A percentile compares a stretch with the other conserved stretches of the same genome.
phyloP scores from a whole-genome alignment of 495 filamentous ascomycete species.

The Hypoxylon subgilvum region DNA sequence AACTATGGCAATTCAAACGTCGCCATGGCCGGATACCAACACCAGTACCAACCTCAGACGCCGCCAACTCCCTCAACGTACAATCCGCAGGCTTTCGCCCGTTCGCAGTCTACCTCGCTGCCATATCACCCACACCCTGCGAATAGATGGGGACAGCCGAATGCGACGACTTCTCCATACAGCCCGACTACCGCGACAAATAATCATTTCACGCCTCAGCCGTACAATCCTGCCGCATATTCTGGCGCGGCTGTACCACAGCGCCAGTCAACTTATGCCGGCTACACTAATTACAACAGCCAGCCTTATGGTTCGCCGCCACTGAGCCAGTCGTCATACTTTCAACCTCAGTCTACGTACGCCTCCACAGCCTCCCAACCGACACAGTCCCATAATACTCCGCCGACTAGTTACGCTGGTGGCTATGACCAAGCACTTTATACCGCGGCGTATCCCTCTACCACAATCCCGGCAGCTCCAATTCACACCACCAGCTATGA shows the following conservation, averaged over 20 bases:
- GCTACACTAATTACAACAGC: constrained; percentile 48
- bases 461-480: constrained; percentile 9
- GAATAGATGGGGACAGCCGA: constrained; percentile 39
- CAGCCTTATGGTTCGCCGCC: constrained; percentile 48
- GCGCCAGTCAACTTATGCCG: constrained; percentile 51
- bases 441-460: constrained; percentile 43
- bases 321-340: constrained; percentile 45
- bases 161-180: constrained; percentile 30
- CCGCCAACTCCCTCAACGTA: constrained; percentile 67
- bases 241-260: constrained; percentile 49
- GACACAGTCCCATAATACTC: constrained; percentile 38
- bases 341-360: constrained; percentile 40
- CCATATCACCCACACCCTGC: constrained; percentile 52
- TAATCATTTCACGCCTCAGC: constrained; percentile 44
- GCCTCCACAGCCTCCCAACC: constrained; percentile 41
- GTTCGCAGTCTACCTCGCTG: constrained; percentile 62
- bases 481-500: constrained; percentile 29
- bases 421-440: constrained; percentile 46
- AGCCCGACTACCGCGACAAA: constrained; percentile 32
- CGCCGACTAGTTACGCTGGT: constrained; percentile 37
- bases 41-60: constrained; percentile 64
- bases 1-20: constrained; percentile 56
- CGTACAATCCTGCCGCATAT: constrained; percentile 60
- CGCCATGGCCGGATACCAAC: constrained; percentile 62
- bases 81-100: constrained; percentile 81